Base-by-base conservation (phyloP, 2,329 filamentous ascomycete species). In the Davidsoniella neocaledoniae region DNA sequence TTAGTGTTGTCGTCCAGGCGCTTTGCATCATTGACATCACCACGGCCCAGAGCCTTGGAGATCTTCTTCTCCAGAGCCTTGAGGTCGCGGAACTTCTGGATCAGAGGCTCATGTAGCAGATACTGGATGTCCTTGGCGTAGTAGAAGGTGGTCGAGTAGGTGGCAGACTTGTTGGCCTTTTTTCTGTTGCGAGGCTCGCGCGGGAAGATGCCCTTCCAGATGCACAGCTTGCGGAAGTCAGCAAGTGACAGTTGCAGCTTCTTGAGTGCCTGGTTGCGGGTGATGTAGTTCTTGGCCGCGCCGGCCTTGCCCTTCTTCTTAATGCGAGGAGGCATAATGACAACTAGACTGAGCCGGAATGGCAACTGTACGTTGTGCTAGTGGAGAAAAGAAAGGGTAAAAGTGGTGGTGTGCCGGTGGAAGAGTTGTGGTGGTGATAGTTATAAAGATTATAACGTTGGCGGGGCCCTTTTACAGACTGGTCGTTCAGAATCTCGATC, bases 191-290 rank as follows among this genome's bases (percentile, higher is more conserved):
- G 79, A 56, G 91, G 91, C 72, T 98, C 91, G 61, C 91, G 84
- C 57, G 91, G 91, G 68, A 95, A 98, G 65, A 98, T 96, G 60
- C 88, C 91, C 73, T 96, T 96, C 82, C 94, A 98, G 66, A 98
- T 98, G 71, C 91, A 98, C 63, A 98, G 76, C 69, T 94, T 83
- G 68, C 91, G 82, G 70, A 98, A 98, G 69, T 98, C 91, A 57
- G 88, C 87, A 51, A 98, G 78, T 61, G 85, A 94, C 67, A 98
- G 84, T 69, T 98, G 91, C 55, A 98, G 81, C 71, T 96, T 98
- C 66, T 88, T 86, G 60, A 98, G 86, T 43, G 91, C 91, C 71
- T 95, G 87, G 40, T 90, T 95, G 65, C 91, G 78, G 52, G 91
- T 98, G 59, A 98, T 87, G 72, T 90, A 98, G 76, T 98, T 98